Percentiles rank a stretch among this genome's conserved stretches.
These are phyloP conservation scores for Cajanus cajan DNA, from an alignment of 306 rosid genomes.

Conservation along the genomic window DNA sequence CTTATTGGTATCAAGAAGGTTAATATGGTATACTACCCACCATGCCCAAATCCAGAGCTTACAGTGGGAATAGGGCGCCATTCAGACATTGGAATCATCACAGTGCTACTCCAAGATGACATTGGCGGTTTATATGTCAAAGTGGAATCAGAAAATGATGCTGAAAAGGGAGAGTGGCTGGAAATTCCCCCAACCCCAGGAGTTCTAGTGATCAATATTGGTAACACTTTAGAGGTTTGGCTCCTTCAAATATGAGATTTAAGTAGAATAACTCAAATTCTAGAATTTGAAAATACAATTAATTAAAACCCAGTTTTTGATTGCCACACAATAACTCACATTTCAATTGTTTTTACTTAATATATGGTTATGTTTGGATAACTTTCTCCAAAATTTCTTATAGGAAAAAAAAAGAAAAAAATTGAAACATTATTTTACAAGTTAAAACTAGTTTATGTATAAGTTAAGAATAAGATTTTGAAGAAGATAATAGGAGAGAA, in stretches of 20 bases:
- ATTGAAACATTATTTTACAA: too few relatives aligned
- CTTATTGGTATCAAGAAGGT: constrained; percentile 43
- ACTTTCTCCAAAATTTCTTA: too few relatives aligned
- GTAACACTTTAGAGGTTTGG: constrained; percentile 44
- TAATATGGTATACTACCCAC: constrained; percentile 66
- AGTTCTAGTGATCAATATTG: constrained; percentile 62
- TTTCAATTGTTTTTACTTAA: not conserved
- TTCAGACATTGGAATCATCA: constrained; percentile 61
- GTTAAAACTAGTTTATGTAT: too few relatives aligned
- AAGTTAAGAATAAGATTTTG: too few relatives aligned
- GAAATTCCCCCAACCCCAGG: constrained; percentile 60
- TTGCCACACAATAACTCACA: not conserved
- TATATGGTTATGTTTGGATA: too few relatives aligned
- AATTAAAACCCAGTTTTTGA: not conserved
- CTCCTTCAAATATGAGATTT: not conserved
- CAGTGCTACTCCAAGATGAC: constrained; percentile 65
- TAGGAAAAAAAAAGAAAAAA: too few relatives aligned
- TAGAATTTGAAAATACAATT: not conserved
- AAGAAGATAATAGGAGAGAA: too few relatives aligned
- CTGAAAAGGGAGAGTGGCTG: constrained; percentile 48
- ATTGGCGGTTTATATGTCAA: constrained; percentile 69
- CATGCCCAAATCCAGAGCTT: constrained; percentile 75
- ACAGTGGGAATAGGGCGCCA: constrained; percentile 74
- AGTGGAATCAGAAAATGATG: constrained; percentile 32
- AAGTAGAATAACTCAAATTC: not conserved